A percentile compares a stretch with the other conserved stretches of the same genome.
Conservation (phyloP, 352 stramenopile genomes). For the Globisporangium apiculatum region DNA sequence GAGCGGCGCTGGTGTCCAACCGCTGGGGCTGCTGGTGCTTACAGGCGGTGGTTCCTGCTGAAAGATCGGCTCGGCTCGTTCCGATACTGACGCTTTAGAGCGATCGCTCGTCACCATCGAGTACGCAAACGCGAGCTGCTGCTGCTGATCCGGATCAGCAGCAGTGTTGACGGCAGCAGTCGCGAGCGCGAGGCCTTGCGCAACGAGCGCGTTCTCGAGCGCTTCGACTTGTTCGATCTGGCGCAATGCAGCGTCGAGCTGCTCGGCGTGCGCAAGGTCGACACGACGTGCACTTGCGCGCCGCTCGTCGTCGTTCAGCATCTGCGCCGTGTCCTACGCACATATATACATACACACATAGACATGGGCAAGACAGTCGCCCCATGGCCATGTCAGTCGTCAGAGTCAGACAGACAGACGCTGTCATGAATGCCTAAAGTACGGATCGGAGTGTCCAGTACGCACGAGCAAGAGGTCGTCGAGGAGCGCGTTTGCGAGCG, state of each 20-base stretch:
- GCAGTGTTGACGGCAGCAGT: neutral
- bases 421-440: neutral
- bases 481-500: slow-evolving; percentile 45
- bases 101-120: too few relatives aligned
- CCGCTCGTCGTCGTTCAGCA: slow-evolving; percentile 51
- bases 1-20: slow-evolving; percentile 1
- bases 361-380: too few relatives aligned
- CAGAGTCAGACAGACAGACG: neutral
- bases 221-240: slow-evolving; percentile 42
- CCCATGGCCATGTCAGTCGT: neutral
- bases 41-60: too few relatives aligned
- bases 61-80: too few relatives aligned
- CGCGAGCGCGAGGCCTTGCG: slow-evolving; percentile 26
- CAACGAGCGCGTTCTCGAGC: slow-evolving; percentile 29
- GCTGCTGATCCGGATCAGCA: too few relatives aligned
- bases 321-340: slow-evolving; percentile 43
- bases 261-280: slow-evolving; percentile 18
- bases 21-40: neutral
- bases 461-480: slow-evolving; percentile 58
- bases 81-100: too few relatives aligned
- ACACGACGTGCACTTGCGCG: slow-evolving; percentile 18
- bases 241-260: slow-evolving; percentile 43
- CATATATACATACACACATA: neutral
- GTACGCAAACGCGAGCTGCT: too few relatives aligned
- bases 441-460: neutral